These are phyloP conservation scores for Arthrocladium fulminans DNA, from an alignment of 2,329 filamentous ascomycete species.

Conservation along the genomic window DNA sequence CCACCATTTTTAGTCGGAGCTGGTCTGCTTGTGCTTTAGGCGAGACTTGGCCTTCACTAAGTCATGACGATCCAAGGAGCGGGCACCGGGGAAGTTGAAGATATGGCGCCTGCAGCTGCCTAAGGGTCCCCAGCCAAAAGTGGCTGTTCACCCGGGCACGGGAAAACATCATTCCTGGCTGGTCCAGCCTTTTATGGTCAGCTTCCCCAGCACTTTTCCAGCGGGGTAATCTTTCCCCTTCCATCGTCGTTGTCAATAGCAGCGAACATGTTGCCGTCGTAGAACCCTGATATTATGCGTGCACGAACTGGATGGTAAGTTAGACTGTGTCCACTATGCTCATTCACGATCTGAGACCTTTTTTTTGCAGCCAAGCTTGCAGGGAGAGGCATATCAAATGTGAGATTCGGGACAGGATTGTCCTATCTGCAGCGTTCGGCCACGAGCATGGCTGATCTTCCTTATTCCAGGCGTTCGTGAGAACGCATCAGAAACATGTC, in stretches of 20 bases:
- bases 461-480: slow-evolving; percentile 1
- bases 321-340: neutral
- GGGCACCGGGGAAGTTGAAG: neutral
- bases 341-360: neutral
- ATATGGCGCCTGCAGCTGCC: neutral
- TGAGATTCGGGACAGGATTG: neutral
- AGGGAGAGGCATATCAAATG: slow-evolving; percentile 9
- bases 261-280: neutral
- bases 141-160: too few species aligned
- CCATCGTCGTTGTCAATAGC: neutral
- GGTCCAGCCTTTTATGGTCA: too few species aligned
- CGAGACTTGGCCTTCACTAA: neutral
- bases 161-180: too few species aligned
- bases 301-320: slow-evolving; percentile 7
- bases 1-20: slow-evolving; percentile 13
- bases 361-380: slow-evolving; percentile 5
- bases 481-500: slow-evolving; percentile 3
- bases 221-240: slow-evolving; percentile 9
- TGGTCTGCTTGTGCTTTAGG: neutral
- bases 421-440: neutral
- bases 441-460: neutral
- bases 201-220: neutral
- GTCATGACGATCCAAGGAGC: neutral
- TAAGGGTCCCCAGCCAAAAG: neutral
- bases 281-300: slow-evolving; percentile 1